Evolutionary conservation across 2,329 filamentous ascomycete genomes (phyloP).

Genomic region (Magnaporthales sp.): DNA sequence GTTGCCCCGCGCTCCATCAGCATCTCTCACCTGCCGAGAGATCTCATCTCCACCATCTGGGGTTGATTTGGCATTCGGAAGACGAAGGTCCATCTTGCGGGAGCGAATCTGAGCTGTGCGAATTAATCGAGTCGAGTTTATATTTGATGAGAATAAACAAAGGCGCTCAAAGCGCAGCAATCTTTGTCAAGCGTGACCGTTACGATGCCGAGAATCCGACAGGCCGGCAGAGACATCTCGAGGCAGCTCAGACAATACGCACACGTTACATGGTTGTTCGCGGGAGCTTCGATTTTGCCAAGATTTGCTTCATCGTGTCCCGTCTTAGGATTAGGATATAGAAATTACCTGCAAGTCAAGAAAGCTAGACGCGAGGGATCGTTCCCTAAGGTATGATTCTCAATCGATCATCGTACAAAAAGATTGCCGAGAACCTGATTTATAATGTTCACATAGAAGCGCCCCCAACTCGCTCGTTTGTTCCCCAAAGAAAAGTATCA

Average conservation of each 20-base stretch:
- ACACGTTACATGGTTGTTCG: background rate
- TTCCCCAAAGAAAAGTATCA: constrained; percentile 1
- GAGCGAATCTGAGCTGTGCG: background rate
- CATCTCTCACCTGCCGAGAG: background rate
- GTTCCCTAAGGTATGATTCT: background rate
- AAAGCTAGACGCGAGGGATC: background rate
- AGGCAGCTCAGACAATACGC: background rate
- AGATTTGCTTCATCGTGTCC: background rate
- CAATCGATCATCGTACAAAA: background rate
- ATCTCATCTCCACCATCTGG: background rate
- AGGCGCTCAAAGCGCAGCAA: background rate
- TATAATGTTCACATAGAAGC: background rate
- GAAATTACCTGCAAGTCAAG: background rate
- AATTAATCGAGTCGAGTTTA: background rate
- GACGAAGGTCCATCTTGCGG: background rate
- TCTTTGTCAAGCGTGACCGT: background rate
- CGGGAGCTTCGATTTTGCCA: background rate
- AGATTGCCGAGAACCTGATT: background rate
- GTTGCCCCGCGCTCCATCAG: background rate
- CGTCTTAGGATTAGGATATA: background rate
- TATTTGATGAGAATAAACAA: background rate
- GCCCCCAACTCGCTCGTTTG: background rate
- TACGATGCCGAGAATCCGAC: background rate
- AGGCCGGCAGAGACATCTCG: background rate
- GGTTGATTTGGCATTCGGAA: background rate